Conservation (phyloP, 2,329 filamentous ascomycete genomes). For the Monosporascus sp. region DNA sequence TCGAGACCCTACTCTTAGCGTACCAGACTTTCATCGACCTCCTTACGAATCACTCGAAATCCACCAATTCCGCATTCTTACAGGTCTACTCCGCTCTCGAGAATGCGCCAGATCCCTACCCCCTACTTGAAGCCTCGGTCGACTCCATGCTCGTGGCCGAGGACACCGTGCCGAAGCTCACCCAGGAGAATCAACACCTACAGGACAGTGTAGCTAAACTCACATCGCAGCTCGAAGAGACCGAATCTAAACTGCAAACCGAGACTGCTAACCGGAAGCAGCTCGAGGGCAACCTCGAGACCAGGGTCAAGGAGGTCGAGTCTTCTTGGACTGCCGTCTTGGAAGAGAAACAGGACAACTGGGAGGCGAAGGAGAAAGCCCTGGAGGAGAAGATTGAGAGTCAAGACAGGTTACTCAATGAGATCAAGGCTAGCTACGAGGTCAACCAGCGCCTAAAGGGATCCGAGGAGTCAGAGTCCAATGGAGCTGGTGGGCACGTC, state of each 20-base stretch:
- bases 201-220: slow-evolving; percentile 71
- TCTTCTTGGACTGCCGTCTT: slow-evolving; percentile 84
- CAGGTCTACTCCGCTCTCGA: slow-evolving; percentile 90
- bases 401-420: slow-evolving; percentile 85
- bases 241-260: slow-evolving; percentile 72
- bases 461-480: slow-evolving; percentile 57
- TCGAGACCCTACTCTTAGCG: slow-evolving; percentile 43
- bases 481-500: slow-evolving; percentile 56
- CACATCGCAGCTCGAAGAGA: slow-evolving; percentile 75
- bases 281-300: slow-evolving; percentile 71
- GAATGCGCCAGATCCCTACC: slow-evolving; percentile 94
- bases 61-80: slow-evolving; percentile 87
- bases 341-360: slow-evolving; percentile 92
- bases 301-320: slow-evolving; percentile 83
- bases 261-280: slow-evolving; percentile 69
- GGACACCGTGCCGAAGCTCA: slow-evolving; percentile 84
- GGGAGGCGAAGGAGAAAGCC: slow-evolving; percentile 86
- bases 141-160: slow-evolving; percentile 89
- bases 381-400: slow-evolving; percentile 92
- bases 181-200: slow-evolving; percentile 83
- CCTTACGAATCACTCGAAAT: slow-evolving; percentile 91
- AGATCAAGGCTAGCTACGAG: slow-evolving; percentile 95
- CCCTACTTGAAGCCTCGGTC: slow-evolving; percentile 90
- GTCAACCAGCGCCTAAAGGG: slow-evolving; percentile 85
- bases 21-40: slow-evolving; percentile 98